phyloP scores from a whole-genome alignment of 2,329 filamentous ascomycete genomes.

The Aquanectria penicillioides region DNA sequence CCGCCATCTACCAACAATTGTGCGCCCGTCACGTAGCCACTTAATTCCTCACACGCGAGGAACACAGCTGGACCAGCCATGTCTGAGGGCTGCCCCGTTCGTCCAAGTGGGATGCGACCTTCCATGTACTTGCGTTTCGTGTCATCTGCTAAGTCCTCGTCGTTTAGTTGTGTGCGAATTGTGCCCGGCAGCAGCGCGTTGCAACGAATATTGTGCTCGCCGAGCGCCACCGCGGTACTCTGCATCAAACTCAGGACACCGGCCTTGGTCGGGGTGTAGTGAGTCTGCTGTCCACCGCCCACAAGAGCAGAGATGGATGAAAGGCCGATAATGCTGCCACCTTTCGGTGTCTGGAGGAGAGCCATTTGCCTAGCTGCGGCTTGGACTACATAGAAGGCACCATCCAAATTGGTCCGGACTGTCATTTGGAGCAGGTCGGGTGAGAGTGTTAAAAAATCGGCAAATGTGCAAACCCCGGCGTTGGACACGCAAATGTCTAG shows the following conservation, averaged over 20 bases:
- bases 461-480: slow-evolving; percentile 88
- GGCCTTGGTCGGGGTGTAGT: slow-evolving; percentile 91
- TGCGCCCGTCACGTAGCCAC: slow-evolving; percentile 82
- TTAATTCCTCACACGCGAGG: slow-evolving; percentile 81
- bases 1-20: slow-evolving; percentile 90
- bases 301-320: slow-evolving; percentile 80
- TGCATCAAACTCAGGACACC: slow-evolving; percentile 86
- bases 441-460: slow-evolving; percentile 81
- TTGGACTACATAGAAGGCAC: slow-evolving; percentile 89
- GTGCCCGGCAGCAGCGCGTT: slow-evolving; percentile 88
- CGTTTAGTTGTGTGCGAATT: slow-evolving; percentile 85
- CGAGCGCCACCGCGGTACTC: slow-evolving; percentile 81
- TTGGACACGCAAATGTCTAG: slow-evolving; percentile 88
- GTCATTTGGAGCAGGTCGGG: slow-evolving; percentile 77
- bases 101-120: slow-evolving; percentile 79
- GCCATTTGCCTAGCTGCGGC: slow-evolving; percentile 88
- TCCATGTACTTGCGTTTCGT: slow-evolving; percentile 83
- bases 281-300: slow-evolving; percentile 80
- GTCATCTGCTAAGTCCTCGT: slow-evolving; percentile 80
- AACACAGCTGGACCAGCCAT: slow-evolving; percentile 87
- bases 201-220: slow-evolving; percentile 79
- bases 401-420: slow-evolving; percentile 82
- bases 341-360: slow-evolving; percentile 65
- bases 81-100: slow-evolving; percentile 78
- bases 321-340: slow-evolving; percentile 83